phyloP scores from a whole-genome alignment of 2,329 filamentous ascomycete genomes.

The Aulographum hederae region DNA sequence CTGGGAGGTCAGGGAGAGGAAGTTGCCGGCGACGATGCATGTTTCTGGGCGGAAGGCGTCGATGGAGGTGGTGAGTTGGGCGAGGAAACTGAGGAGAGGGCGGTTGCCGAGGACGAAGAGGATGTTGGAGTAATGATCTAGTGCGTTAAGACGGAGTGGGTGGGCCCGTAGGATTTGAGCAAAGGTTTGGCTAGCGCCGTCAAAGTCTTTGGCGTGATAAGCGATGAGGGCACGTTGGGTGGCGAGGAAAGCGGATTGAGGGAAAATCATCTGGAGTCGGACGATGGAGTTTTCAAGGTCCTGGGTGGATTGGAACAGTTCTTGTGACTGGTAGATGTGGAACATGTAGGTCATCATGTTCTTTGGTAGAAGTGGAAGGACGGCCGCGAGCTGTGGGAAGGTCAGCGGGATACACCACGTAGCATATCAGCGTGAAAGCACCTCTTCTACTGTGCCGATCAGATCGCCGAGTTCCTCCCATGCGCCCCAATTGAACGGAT shows the following conservation, averaged over 20 bases:
- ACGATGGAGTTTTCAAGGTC: slow-evolving; percentile 57
- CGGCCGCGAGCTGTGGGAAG: slow-evolving; percentile 43
- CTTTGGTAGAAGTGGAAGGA: slow-evolving; percentile 57
- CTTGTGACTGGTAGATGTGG: slow-evolving; percentile 75
- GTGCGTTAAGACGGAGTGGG: slow-evolving; percentile 59
- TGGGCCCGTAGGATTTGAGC: slow-evolving; percentile 51
- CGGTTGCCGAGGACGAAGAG: slow-evolving; percentile 80
- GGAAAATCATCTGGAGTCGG: slow-evolving; percentile 70
- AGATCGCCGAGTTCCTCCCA: slow-evolving; percentile 85
- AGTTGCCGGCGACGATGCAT: slow-evolving; percentile 92
- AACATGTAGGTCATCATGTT: slow-evolving; percentile 93
- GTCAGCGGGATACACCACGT: slow-evolving; percentile 11
- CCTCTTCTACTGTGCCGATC: slow-evolving; percentile 63
- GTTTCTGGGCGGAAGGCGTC: slow-evolving; percentile 96
- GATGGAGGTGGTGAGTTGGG: slow-evolving; percentile 74
- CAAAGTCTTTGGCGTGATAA: slow-evolving; percentile 74
- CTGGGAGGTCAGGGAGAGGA: slow-evolving; percentile 83
- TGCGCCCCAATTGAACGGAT: slow-evolving; percentile 92
- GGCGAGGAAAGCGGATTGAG: slow-evolving; percentile 71
- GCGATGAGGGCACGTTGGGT: slow-evolving; percentile 76
- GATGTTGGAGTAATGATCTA: slow-evolving; percentile 96
- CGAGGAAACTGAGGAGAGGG: slow-evolving; percentile 80
- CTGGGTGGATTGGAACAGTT: slow-evolving; percentile 73
- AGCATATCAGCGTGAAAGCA: slow-evolving; percentile 24
- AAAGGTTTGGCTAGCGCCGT: slow-evolving; percentile 43